phyloP scores from a whole-genome alignment of 2,329 filamentous ascomycete genomes.

The Dothideomycetes sp. region DNA sequence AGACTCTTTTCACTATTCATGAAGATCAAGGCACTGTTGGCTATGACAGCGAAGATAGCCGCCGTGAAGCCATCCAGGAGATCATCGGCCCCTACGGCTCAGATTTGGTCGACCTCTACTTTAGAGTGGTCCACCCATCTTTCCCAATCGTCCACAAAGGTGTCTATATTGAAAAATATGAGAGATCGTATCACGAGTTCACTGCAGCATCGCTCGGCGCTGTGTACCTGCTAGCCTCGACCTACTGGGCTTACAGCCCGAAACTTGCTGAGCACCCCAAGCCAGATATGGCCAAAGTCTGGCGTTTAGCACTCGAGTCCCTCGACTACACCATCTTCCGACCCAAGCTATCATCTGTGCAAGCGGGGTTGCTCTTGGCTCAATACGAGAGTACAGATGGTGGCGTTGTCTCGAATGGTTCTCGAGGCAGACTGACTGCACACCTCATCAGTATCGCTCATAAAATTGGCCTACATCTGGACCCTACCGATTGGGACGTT shows the following conservation, averaged over 20 bases:
- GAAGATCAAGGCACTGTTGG: conserved; percentile 29
- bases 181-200: conserved; percentile 45
- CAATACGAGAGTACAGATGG: conserved; percentile 23
- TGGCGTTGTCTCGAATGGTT: conserved; percentile 10
- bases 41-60: conserved; percentile 22
- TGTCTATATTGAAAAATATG: conserved; percentile 52
- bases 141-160: conserved; percentile 51
- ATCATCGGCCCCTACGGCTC: conserved; percentile 61
- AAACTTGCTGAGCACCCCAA: conserved; percentile 35
- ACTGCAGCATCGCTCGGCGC: conserved; percentile 48
- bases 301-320: conserved; percentile 24
- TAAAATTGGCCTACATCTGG: conserved; percentile 26
- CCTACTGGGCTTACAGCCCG: conserved; percentile 50
- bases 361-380: conserved; percentile 27
- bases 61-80: conserved; percentile 59
- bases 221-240: conserved; percentile 51
- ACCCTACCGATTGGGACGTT: conserved; percentile 17
- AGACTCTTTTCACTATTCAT: conserved; percentile 54
- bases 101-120: conserved; percentile 63
- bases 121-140: conserved; percentile 49
- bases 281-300: conserved; percentile 26
- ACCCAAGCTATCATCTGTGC: conserved; percentile 30
- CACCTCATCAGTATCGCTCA: conserved; percentile 28
- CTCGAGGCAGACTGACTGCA: conserved; percentile 18
- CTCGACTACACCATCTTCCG: conserved; percentile 25